Evolutionary conservation across 176 grass and related monocot species (phyloP), one percentile per base, ranked within the genome.

Genomic region (Urochloa ruziziensis): DNA sequence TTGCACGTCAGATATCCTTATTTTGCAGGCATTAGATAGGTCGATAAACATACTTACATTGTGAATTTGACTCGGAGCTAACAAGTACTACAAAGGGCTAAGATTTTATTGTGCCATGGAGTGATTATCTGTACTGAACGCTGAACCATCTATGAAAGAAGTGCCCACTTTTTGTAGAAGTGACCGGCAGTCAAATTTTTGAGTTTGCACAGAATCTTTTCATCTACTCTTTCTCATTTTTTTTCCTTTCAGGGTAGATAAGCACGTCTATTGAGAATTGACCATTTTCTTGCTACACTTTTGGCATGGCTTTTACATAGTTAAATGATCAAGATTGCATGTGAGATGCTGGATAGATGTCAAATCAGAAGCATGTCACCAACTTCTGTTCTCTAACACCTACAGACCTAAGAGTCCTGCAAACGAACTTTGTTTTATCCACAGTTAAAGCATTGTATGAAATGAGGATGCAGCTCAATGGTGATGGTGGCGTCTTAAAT

Each of bases 391-490:
- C 71, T 30, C 35, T 56, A 70, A 15, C 42, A 27, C 40, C 17
- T 60, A 80, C 21, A 24, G 15, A 49, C 62, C 52, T 52, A 4
- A 74, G 76, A 74, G 76, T 14, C 39, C 11, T 15, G 43, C 60
- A 77, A 68, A 70, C 35, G 54, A 49, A 36, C 19, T 3, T 75
- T 67, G 9, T 81, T 53, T 32, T 32, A 15, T 53, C 44, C 7
- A 7, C 47, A 89, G 95, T 36, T 47, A 12, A 29, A 9, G 82
- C 65, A 63, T 62, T 97, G 32, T 33, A 46, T 57, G 84, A 89
- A 49, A 90, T 94, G 82, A 97, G 76, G 74, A 24, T 10, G 67
- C 44, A 78, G 63, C 84, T 97, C 54, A 83, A 14, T 13, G 90
- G 86, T 82, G 57, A 15, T 13, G 33, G 14, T 18, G 75, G 65